phyloP scores from a whole-genome alignment of 1,139 yeast species.

The Waltiozyma sp. region DNA sequence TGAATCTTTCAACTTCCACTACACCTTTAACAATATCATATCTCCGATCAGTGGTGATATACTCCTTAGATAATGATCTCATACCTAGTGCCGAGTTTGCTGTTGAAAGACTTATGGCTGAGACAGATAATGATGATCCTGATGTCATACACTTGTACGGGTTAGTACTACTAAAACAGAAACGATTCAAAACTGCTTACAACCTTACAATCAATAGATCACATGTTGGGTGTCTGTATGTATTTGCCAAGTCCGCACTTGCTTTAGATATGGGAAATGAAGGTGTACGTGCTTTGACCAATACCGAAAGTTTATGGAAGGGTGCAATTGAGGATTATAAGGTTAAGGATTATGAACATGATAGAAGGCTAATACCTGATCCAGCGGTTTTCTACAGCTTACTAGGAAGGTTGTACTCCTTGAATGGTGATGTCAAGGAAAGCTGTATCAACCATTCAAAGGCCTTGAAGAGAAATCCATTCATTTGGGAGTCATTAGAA shows the following conservation, averaged over 20 bases:
- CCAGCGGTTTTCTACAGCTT: slow-evolving; percentile 51
- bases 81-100: slow-evolving; percentile 70
- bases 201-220: slow-evolving; percentile 32
- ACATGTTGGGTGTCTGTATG: slow-evolving; percentile 62
- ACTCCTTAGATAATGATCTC: slow-evolving; percentile 63
- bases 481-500: slow-evolving; percentile 78
- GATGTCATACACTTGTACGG: slow-evolving; percentile 58
- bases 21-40: slow-evolving; percentile 19
- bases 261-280: slow-evolving; percentile 44
- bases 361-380: slow-evolving; percentile 45
- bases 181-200: slow-evolving; percentile 51
- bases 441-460: slow-evolving; percentile 59
- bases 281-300: slow-evolving; percentile 52
- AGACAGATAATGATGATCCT: slow-evolving; percentile 23
- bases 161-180: slow-evolving; percentile 43
- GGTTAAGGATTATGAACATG: slow-evolving; percentile 18
- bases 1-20: not conserved
- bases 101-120: slow-evolving; percentile 61
- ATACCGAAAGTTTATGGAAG: slow-evolving; percentile 25
- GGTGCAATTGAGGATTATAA: slow-evolving; percentile 3
- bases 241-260: slow-evolving; percentile 59
- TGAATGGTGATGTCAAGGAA: slow-evolving; percentile 48
- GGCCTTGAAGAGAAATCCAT: slow-evolving; percentile 66
- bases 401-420: slow-evolving; percentile 58
- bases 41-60: slow-evolving; percentile 48